Base-by-base conservation (phyloP, 2,329 filamentous ascomycete genomes). In the Botrytis sinoallii region DNA sequence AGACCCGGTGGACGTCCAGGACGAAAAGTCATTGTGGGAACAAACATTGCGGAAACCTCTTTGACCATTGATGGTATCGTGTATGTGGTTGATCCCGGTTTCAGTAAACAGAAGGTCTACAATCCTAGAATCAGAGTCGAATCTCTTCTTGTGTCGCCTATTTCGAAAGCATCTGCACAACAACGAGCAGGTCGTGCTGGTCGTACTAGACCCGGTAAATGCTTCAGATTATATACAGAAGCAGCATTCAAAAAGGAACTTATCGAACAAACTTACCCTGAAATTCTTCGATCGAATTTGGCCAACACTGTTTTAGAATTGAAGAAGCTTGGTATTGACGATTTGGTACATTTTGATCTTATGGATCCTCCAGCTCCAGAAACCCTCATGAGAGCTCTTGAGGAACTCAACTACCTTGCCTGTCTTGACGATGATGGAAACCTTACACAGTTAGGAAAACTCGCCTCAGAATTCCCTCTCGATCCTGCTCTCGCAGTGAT, bases 61-160 rank as follows among this genome's bases (percentile, higher is more conserved):
- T 89, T 99, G 83, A 99, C 96, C 65, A 99, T 99, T 75, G 96
- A 99, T 81, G 96, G 96, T 82, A 99, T 99, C 76, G 96, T 99
- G 52, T 99, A 98, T 81, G 96, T 99, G 48, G 95, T 99, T n/a
- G 96, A 99, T 80, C 95, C 96, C 3, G 96, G 96, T 52, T 99
- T 99, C 86, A 97, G 94, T 85, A 99, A 99, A 85, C 96, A 99
- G 81, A 99, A 98, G 84, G 96, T 98, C 76, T 99, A 98, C 86
- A 98, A 99, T 83, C 95, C 96, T 35, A 91, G 96, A 75, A 97
- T 97, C 79, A 91, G 96, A 83, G 95, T 99, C 77, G 96, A 99
- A 84, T 98, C 96, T 1, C 88, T 99, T 12, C 87, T 99, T n/a
- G 95, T 99, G 8, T 98, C 96, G 4, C 95, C 96, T 35, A 98